A percentile compares a stretch with the other conserved stretches of the same genome.
Conservation (phyloP, 306 rosid species). For the Gastrolobium villosum region DNA sequence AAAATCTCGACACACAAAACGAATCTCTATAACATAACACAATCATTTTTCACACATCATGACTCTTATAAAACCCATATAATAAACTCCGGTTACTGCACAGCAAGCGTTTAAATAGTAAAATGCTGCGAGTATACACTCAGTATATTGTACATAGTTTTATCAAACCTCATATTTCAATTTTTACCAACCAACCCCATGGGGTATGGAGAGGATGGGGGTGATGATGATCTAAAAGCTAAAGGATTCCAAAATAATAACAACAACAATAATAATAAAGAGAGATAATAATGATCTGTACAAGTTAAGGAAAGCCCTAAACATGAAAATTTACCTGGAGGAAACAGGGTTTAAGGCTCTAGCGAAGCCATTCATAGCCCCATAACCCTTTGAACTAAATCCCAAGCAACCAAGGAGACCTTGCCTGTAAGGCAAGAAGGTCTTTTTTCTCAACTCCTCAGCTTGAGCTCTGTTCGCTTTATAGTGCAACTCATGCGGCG, state of each 20-base stretch:
- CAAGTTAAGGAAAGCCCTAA: conserved; percentile 38
- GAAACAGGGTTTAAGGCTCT: conserved; percentile 97
- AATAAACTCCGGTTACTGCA: conserved; percentile 40
- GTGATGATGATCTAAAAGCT: conserved; percentile 29
- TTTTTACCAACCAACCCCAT: conserved; percentile 54
- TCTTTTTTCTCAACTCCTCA: conserved; percentile 92
- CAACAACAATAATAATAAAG: background rate
- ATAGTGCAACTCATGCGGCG: conserved; percentile 93
- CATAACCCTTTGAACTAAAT: conserved; percentile 94
- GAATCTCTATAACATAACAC: too few relatives aligned
- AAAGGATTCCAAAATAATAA: conserved; percentile 40
- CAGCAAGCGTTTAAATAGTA: conserved; percentile 47
- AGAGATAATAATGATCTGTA: conserved; percentile 46
- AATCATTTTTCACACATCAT: too few relatives aligned
- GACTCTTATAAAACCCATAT: too few relatives aligned
- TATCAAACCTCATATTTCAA: conserved; percentile 20
- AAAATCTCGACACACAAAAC: too few relatives aligned
- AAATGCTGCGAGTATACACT: conserved; percentile 47
- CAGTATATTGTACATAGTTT: conserved; percentile 53
- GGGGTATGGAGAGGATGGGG: conserved; percentile 9
- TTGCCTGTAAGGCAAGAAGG: conserved; percentile 90
- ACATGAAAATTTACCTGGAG: conserved; percentile 67
- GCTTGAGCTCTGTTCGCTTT: conserved; percentile 93
- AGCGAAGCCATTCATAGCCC: conserved; percentile 94
- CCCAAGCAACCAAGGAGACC: conserved; percentile 96